Conservation (phyloP, 2,329 filamentous ascomycete species). For the Rugonectria rugulosa region DNA sequence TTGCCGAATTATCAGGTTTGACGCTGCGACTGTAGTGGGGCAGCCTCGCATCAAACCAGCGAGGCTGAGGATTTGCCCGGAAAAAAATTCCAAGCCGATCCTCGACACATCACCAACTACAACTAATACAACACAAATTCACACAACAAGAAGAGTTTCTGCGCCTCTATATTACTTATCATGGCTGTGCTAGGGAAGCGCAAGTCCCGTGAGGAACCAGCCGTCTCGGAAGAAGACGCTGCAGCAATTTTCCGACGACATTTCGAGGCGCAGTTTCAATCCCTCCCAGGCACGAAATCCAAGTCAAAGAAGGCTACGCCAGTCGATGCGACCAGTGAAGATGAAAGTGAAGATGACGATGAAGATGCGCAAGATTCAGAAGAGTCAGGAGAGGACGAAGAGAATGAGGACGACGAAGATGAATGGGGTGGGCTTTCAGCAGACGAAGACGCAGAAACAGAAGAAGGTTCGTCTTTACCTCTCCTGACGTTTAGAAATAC, state of each 20-base stretch:
- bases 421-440: slow-evolving; percentile 42
- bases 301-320: slow-evolving; percentile 36
- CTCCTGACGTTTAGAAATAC: neutral
- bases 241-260: slow-evolving; percentile 81
- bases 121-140: slow-evolving; percentile 9
- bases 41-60: slow-evolving; percentile 34
- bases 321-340: slow-evolving; percentile 40
- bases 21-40: slow-evolving; percentile 27
- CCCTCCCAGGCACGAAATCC: slow-evolving; percentile 57
- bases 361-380: slow-evolving; percentile 40
- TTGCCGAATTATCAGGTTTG: neutral
- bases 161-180: neutral
- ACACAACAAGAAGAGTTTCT: too few relatives aligned
- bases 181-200: slow-evolving; percentile 61
- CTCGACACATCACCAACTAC: neutral
- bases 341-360: slow-evolving; percentile 34
- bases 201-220: slow-evolving; percentile 46
- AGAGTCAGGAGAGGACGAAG: slow-evolving; percentile 47
- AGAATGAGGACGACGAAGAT: slow-evolving; percentile 31
- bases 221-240: slow-evolving; percentile 58
- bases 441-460: slow-evolving; percentile 33
- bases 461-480: slow-evolving; percentile 22
- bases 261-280: slow-evolving; percentile 89
- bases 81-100: slow-evolving; percentile 36
- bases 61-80: slow-evolving; percentile 33